Evolutionary conservation across 495 filamentous ascomycete species (phyloP), one percentile per base, ranked within the genome.

Genomic region (Neurospora sp.): DNA sequence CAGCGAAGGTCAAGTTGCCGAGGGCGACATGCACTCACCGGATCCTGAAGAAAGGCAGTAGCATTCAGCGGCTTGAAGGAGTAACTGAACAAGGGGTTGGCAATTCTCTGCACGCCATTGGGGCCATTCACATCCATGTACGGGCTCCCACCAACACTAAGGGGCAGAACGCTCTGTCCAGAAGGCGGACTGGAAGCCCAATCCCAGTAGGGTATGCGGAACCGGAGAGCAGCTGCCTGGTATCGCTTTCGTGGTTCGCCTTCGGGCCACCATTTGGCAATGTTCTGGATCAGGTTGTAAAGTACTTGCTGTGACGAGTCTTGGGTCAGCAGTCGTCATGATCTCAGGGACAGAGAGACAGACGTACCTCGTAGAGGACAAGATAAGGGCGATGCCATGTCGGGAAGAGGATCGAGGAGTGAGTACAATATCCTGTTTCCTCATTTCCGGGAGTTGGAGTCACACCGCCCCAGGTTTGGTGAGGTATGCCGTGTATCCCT

Each of bases 381-480:
- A 92, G 83, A 79, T 92, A 93, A 18, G 90, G 88, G 54, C 91
- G 83, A 82, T 93, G 91, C 91, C 91, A 93, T 23, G 90, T 86
- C 44, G 87, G 85, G 76, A 93, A 93, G 40, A 93, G 81, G 69
- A 89, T 86, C 10, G 88, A 91, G 12, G 83, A 82, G 80, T 93
- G 91, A 18, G 84, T 82, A 75, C 91, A 93, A 76, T 92, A 92
- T 5, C 90, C 91, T 44, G 81, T 82, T 39, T 79, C 74, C 73
- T 85, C 80, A 48, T 82, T 84, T 7, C 84, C 85, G 5, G 83
- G 76, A 31, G 79, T 82, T 38, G 86, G 80, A 12, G 80, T 69
- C n/a, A 90, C 90, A 41, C 83, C 84, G 72, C 86, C 85, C 86
- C 86, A 92, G 12, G 85, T 80, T 31, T 83, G 77, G 73, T 83